Evolutionary conservation across 202 grass and related monocot species (phyloP), one percentile per base, ranked within the genome.

Genomic region (Carex arenaria): DNA sequence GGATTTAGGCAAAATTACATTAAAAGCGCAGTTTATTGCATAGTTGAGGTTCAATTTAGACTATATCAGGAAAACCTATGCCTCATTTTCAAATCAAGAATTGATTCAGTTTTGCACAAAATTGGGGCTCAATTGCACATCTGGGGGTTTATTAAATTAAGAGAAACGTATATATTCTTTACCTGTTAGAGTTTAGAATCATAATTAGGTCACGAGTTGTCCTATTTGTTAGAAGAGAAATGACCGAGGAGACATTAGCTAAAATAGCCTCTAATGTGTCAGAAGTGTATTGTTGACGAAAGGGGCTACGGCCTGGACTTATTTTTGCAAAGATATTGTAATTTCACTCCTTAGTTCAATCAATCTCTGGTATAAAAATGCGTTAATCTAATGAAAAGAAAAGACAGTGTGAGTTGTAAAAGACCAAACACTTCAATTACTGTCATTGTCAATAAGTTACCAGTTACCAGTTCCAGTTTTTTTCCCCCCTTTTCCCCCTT

Each of bases 151-250:
- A n/a, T 31, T 47, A 34, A 64, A 55, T 20, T 14, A 30, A 0
- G 28, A 36, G 56, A 79, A 80, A 18, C 85, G 15, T 65, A 63
- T n/a, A 85, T 71, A 70, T 34, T 10, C 36, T 61, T 79, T 82
- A 95, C 96, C 96, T 92, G 83, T 92, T 96, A 86, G 93, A 96
- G 57, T 99, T 99, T 54, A 99, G 88, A 85, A 94, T 95, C 96
- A 99, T 99, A 85, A 95, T 96, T 78, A 94, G 86, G 77, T 99
- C 96, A 73, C 94, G 89, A 68, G 90, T 99, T 90, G 96, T 99
- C 61, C 88, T 85, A 80, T 95, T 93, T 84, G 91, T 99, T 51
- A 99, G 89, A 63, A 91, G 80, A 69, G 85, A 96, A 75, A 99
- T 94, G 55, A 91, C 91, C 56, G 81, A 86, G 15, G 91, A 96